phyloP scores from a whole-genome alignment of 2,329 filamentous ascomycete genomes.

The Hysterium pulicare region DNA sequence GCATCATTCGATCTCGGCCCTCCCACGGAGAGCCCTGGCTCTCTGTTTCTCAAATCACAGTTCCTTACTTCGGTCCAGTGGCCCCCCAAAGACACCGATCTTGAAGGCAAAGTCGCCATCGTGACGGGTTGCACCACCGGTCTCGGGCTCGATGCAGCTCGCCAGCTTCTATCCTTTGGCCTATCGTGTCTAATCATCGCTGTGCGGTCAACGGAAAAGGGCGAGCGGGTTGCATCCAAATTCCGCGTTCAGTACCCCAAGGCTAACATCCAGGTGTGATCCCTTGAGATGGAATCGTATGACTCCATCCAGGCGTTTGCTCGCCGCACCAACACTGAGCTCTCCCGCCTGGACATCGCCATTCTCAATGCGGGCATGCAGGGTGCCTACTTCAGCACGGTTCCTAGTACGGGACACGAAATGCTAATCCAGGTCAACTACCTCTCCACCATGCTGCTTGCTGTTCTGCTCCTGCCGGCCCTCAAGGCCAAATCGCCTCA shows the following conservation, averaged over 20 bases:
- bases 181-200: conserved; percentile 27
- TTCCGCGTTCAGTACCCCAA: conserved; percentile 9
- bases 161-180: conserved; percentile 19
- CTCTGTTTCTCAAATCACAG: conserved; percentile 18
- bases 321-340: conserved; percentile 6
- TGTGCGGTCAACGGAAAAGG: conserved; percentile 23
- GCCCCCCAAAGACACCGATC: conserved; percentile 9
- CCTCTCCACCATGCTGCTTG: conserved; percentile 52
- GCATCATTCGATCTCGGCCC: not conserved
- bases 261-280: conserved; percentile 23
- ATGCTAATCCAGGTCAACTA: conserved; percentile 53
- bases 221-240: conserved; percentile 21
- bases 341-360: conserved; percentile 18
- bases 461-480: conserved; percentile 44
- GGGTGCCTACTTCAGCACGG: conserved; percentile 12
- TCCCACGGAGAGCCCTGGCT: conserved; percentile 18
- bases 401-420: conserved; percentile 23
- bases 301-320: conserved; percentile 19
- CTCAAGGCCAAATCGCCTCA: conserved; percentile 13
- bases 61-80: conserved; percentile 15
- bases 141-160: conserved; percentile 22
- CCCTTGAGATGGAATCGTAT: conserved; percentile 23
- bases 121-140: conserved; percentile 38
- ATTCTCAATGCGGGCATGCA: conserved; percentile 36
- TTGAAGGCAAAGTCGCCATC: conserved; percentile 36